Evolutionary conservation across 306 rosid species (phyloP), one percentile per base, ranked within the genome.

Genomic region (Delonix regia): DNA sequence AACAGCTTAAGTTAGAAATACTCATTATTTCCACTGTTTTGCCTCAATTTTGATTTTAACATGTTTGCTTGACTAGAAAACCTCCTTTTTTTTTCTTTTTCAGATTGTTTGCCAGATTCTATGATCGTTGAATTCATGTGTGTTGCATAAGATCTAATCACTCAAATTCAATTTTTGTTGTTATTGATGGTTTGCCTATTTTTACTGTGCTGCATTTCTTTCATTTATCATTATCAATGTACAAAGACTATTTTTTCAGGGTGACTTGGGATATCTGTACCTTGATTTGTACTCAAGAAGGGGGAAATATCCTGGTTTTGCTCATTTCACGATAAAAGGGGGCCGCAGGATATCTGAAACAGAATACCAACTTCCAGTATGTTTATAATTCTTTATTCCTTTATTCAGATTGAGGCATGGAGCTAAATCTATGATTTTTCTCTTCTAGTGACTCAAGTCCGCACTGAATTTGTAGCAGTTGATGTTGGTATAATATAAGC

Each of bases 301-400:
- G 72, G 89, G 87, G 38, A 86, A 86, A 49, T 86, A 83, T 80
- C 89, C 89, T 77, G 83, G 89, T 47, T 86, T 86, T 86, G 89
- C 89, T 76, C 89, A 86, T 83, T 86, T 86, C 80, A 86, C 89
- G 18, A 86, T 83, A 19, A 86, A 86, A 80, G 87, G 89, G 25
- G 85, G 85, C 22, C 78, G 86, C 81, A 86, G 81, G 81, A 86
- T 86, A 80, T 86, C 89, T 76, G 86, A 76, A 77, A 72, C 86
- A 48, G 89, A 86, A 83, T 86, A 83, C 76, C 89, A 86, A 77
- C 89, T 86, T 80, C 89, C 89, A 53, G 89, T 86, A 86, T 53
- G 89, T 80, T 42, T 72, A 66, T 45, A 42, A 14, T 76, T 75
- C 73, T 30, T 78, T 72, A 21, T 61, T 15, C 30, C 33, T 70